These are phyloP conservation scores for Aspergillus sp. DNA, from an alignment of 2,329 filamentous ascomycete genomes.

Conservation along the genomic window DNA sequence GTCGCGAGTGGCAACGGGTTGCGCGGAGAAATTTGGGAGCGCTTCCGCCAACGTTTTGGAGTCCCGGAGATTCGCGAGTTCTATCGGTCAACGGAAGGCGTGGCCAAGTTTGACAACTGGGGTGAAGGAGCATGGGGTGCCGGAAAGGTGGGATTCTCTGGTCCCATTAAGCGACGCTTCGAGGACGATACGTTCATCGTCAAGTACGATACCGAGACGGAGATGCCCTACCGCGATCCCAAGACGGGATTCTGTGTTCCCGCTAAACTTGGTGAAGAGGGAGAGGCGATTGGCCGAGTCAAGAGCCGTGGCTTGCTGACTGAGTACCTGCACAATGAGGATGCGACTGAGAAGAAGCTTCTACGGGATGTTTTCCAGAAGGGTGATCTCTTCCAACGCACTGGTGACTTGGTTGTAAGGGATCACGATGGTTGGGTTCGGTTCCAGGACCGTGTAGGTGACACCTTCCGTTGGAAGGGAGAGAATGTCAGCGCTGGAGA, in stretches of 20 bases:
- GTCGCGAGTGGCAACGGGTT: slow-evolving; percentile 53
- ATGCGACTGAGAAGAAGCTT: slow-evolving; percentile 49
- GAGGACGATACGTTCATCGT: slow-evolving; percentile 49
- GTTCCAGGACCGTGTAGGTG: slow-evolving; percentile 49
- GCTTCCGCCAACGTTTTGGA: slow-evolving; percentile 47
- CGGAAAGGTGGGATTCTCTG: slow-evolving; percentile 49
- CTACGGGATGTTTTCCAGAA: slow-evolving; percentile 49
- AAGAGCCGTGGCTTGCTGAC: slow-evolving; percentile 42
- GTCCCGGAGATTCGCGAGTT: slow-evolving; percentile 52
- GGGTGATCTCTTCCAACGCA: slow-evolving; percentile 50
- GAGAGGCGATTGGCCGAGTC: slow-evolving; percentile 50
- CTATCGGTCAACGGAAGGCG: slow-evolving; percentile 51
- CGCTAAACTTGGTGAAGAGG: slow-evolving; percentile 42
- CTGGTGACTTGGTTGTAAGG: slow-evolving; percentile 48
- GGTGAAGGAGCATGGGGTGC: slow-evolving; percentile 44
- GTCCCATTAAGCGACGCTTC: slow-evolving; percentile 42
- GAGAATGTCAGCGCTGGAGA: slow-evolving; percentile 53
- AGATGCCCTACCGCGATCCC: slow-evolving; percentile 46
- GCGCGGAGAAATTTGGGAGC: slow-evolving; percentile 52
- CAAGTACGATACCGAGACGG: slow-evolving; percentile 45
- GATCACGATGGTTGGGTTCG: slow-evolving; percentile 47
- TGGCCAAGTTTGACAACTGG: slow-evolving; percentile 50
- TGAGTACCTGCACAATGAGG: slow-evolving; percentile 46
- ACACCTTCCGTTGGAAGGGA: slow-evolving; percentile 45
- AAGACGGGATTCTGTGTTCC: slow-evolving; percentile 48